These are phyloP conservation scores for Guyanaporus albipodus DNA, from an alignment of 768 basidiomycete genomes.

Conservation along the genomic window DNA sequence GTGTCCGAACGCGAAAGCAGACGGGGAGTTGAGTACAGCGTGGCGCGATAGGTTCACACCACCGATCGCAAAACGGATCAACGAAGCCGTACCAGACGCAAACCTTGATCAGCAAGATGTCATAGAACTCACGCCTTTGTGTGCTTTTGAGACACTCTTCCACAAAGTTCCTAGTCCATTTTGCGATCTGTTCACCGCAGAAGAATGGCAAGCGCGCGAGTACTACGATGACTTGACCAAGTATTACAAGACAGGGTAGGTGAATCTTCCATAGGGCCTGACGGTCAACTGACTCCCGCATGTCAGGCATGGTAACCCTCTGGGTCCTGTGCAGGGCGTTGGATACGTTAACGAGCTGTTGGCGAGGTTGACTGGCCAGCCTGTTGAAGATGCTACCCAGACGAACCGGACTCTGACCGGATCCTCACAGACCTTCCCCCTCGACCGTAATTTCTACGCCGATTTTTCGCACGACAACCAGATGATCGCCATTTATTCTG, in stretches of 20 bases:
- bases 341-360: slow-evolving; percentile 90
- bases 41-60: slow-evolving; percentile 59
- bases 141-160: slow-evolving; percentile 76
- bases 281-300: neutral
- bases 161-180: slow-evolving; percentile 53
- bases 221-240: slow-evolving; percentile 73
- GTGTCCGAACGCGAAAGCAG: slow-evolving; percentile 54
- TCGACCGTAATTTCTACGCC: slow-evolving; percentile 60
- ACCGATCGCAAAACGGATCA: slow-evolving; percentile 56
- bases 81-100: slow-evolving; percentile 58
- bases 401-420: slow-evolving; percentile 75
- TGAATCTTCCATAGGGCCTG: neutral
- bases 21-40: slow-evolving; percentile 40
- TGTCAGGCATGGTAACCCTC: slow-evolving; percentile 58
- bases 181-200: slow-evolving; percentile 62
- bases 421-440: slow-evolving; percentile 67
- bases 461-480: slow-evolving; percentile 89
- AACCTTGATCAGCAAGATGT: slow-evolving; percentile 53
- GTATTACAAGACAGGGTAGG: slow-evolving; percentile 73
- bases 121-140: slow-evolving; percentile 62
- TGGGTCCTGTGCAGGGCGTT: slow-evolving; percentile 78
- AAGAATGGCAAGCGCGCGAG: slow-evolving; percentile 65
- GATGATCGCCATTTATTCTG: slow-evolving; percentile 71
- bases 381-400: slow-evolving; percentile 67
- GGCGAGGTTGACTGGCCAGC: slow-evolving; percentile 63